A percentile compares a stretch with the other conserved stretches of the same genome.
Conservation (phyloP, 1,139 yeast genomes). For the Taphrina populina region DNA sequence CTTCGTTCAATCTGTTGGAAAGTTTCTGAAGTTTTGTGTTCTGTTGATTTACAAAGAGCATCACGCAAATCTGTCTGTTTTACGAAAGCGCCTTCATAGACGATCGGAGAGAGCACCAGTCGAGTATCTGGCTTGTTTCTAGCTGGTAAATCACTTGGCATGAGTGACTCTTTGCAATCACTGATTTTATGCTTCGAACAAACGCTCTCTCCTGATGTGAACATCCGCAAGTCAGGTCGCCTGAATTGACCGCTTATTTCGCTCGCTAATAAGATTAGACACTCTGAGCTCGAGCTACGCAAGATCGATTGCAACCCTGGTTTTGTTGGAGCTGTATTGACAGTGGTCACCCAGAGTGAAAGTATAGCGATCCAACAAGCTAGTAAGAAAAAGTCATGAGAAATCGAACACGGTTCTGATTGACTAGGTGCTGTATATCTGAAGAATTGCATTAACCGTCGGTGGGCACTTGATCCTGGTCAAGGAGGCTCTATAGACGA, state of each 20-base stretch:
- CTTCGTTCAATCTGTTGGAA: not conserved
- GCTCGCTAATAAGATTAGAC: not conserved
- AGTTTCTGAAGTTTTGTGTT: not conserved
- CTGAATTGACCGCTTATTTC: slow-evolving; percentile 52
- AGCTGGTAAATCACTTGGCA: slow-evolving; percentile 3
- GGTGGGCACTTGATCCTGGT: slow-evolving; percentile 54
- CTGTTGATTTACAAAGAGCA: not conserved
- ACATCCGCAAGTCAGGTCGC: slow-evolving; percentile 68
- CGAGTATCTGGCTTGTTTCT: not conserved
- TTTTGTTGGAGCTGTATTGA: slow-evolving; percentile 79
- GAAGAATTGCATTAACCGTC: slow-evolving; percentile 67
- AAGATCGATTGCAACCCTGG: slow-evolving; percentile 51
- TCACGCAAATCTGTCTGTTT: not conserved
- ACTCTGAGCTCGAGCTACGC: slow-evolving; percentile 28
- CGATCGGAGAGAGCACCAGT: no score
- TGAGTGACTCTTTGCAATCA: slow-evolving; percentile 29
- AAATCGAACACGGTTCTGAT: no score
- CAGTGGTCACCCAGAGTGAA: slow-evolving; percentile 55
- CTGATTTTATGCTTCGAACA: slow-evolving; percentile 66
- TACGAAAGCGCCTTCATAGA: no score
- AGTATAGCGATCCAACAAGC: slow-evolving; percentile 39
- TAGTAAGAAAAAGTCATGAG: no score
- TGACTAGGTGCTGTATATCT: slow-evolving; percentile 75
- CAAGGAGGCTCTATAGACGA: slow-evolving; percentile 53
- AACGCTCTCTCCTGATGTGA: slow-evolving; percentile 69